Evolutionary conservation across 2,329 filamentous ascomycete species (phyloP).

Genomic region (Podosphaera xanthii): DNA sequence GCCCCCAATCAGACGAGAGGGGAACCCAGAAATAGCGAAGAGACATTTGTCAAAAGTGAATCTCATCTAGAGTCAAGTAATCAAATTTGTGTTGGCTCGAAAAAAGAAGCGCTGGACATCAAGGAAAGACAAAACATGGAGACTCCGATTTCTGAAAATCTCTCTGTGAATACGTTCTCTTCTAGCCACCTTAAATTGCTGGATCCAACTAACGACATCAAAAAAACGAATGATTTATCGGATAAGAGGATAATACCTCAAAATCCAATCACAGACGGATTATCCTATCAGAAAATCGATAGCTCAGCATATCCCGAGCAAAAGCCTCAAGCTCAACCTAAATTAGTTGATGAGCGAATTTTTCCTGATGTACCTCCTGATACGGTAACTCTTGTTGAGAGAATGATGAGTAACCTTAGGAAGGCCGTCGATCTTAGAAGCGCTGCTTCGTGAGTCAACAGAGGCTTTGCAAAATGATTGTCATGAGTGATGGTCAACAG

Average conservation of each 20-base stretch:
- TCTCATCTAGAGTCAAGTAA: too few species aligned
- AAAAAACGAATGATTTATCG: too few species aligned
- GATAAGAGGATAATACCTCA: neutral
- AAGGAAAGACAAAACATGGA: too few species aligned
- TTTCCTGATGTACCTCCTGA: slow-evolving; percentile 16
- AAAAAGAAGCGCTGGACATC: too few species aligned
- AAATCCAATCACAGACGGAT: neutral
- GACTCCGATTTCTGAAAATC: too few species aligned
- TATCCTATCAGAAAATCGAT: neutral
- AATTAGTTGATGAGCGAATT: slow-evolving; percentile 3
- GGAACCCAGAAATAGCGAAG: neutral
- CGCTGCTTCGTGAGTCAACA: neutral
- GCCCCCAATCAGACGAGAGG: neutral
- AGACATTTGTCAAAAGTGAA: too few species aligned
- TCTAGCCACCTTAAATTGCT: too few species aligned
- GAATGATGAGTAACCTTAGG: slow-evolving; percentile 28
- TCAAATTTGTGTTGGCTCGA: too few species aligned
- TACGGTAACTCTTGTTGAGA: slow-evolving; percentile 23
- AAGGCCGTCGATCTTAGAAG: slow-evolving; percentile 8
- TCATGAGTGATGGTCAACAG: neutral
- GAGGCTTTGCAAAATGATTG: neutral
- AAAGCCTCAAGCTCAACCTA: neutral
- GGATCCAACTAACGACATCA: too few species aligned
- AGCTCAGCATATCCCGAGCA: neutral
- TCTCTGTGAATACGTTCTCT: too few species aligned